Evolutionary conservation across 352 stramenopile genomes (phyloP), one percentile per base, ranked within the genome.

Genomic region (Phytophthora hybrid): DNA sequence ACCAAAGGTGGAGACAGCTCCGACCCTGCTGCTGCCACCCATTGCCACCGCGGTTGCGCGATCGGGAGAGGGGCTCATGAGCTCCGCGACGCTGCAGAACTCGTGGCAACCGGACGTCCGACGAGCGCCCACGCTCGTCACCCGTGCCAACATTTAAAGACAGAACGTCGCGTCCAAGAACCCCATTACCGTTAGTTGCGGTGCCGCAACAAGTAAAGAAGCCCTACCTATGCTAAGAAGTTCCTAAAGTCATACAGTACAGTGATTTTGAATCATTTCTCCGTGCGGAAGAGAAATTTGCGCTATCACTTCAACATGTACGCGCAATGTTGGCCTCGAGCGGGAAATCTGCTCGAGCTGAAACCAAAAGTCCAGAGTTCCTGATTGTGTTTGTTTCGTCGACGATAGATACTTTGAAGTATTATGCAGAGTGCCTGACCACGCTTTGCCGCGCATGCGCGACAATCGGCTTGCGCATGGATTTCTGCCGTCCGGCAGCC

Each of bases 41-140:
- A 81, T 84, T 57, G 78, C 78, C 11, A 84, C 71, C 8, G 78
- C 75, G 6, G 62, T 84, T 23, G 78, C 78, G 18, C 60, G 78
- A 51, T 79, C 75, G 3, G 70, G 78, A 19, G 71, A 84, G 21
- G 62, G 74, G 37, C 39, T 82, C 23, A 41, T 71, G 23, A 79
- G 59, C 53, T 73, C 69, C 23, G 60, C 71, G 39, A 60, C 57
- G n/a, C 34, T 73, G 1, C 67, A 74, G 44, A 71, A 57, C 41
- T 60, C 67, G 9, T 82, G 74, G 78, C 74, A 80, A 26, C 67
- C 74, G 8, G 71, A 82, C 3, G 49, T 68, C n/a, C 60, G 71
- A 59, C 74, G 71, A 61, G 31, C 39, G 18, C 62, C 66, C 5
- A 67, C 62, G 16, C 66, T 81, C 51, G 65, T 68, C 13, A 76